Conservation (phyloP, 2,329 filamentous ascomycete genomes). For the Colletotrichum gloeosporioides region DNA sequence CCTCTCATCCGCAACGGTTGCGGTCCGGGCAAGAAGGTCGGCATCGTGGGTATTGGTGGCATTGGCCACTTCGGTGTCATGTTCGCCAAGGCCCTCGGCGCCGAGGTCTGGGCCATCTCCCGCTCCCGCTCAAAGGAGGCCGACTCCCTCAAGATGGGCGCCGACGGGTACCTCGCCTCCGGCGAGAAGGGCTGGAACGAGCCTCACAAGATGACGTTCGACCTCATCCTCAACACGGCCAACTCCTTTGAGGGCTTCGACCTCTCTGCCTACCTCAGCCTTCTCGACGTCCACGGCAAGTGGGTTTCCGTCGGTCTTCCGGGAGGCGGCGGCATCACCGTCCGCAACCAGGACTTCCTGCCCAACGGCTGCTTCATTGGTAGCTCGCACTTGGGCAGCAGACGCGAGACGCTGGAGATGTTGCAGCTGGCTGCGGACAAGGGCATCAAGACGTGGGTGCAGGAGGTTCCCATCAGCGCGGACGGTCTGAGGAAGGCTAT, state of each 20-base stretch:
- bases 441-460: constrained; percentile 72
- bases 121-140: constrained; percentile 65
- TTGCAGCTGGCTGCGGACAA: constrained; percentile 73
- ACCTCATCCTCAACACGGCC: constrained; percentile 79
- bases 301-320: constrained; percentile 84
- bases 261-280: constrained; percentile 73
- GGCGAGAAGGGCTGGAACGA: constrained; percentile 62
- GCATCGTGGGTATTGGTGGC: constrained; percentile 74
- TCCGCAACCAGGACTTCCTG: constrained; percentile 78
- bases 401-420: constrained; percentile 75
- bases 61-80: constrained; percentile 75
- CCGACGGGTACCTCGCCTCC: constrained; percentile 65
- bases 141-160: constrained; percentile 64
- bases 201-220: constrained; percentile 68
- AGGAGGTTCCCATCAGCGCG: constrained; percentile 76
- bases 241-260: constrained; percentile 73
- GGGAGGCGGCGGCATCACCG: constrained; percentile 73
- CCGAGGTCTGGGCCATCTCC: constrained; percentile 67
- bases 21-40: constrained; percentile 81
- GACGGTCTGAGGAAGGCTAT: constrained; percentile 74
- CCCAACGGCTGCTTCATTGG: constrained; percentile 77
- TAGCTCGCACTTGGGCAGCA: constrained; percentile 72
- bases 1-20: constrained; percentile 78
- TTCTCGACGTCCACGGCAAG: constrained; percentile 81
- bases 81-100: constrained; percentile 71